These are phyloP conservation scores for Aureobasidium sp. DNA, from an alignment of 2,329 filamentous ascomycete genomes.

Conservation along the genomic window DNA sequence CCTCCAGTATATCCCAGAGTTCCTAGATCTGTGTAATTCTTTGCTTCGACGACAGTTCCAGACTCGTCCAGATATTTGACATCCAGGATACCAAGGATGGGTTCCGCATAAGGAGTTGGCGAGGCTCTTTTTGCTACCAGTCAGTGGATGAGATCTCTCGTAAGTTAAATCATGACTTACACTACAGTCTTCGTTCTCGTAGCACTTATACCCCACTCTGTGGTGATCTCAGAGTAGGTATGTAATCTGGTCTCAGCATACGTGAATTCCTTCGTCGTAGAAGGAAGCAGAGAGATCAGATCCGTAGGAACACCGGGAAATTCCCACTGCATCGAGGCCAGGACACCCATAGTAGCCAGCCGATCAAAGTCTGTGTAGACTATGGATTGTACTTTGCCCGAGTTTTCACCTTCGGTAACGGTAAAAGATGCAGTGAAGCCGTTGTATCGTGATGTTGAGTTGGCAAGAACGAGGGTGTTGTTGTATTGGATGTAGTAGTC, in stretches of 20 bases:
- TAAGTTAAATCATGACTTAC: not conserved
- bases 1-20: not conserved
- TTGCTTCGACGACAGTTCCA: not conserved
- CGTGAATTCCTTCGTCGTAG: not conserved
- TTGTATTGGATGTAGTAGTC: conserved; percentile 7
- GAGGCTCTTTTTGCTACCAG: not conserved
- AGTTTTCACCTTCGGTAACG: not conserved
- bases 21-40: not conserved
- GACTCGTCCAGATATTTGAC: not conserved
- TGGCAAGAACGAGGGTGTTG: not conserved
- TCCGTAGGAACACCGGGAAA: not conserved
- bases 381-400: not conserved
- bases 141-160: not conserved
- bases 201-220: not conserved
- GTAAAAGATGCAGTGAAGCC: not conserved
- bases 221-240: not conserved
- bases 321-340: not conserved
- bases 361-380: not conserved
- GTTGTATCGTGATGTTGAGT: not conserved
- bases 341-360: not conserved
- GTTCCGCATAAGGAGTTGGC: not conserved
- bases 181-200: not conserved
- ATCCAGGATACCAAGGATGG: not conserved
- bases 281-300: not conserved
- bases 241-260: not conserved